phyloP scores from a whole-genome alignment of 73 alveolate genomes.

The Tetrahymena borealis region DNA sequence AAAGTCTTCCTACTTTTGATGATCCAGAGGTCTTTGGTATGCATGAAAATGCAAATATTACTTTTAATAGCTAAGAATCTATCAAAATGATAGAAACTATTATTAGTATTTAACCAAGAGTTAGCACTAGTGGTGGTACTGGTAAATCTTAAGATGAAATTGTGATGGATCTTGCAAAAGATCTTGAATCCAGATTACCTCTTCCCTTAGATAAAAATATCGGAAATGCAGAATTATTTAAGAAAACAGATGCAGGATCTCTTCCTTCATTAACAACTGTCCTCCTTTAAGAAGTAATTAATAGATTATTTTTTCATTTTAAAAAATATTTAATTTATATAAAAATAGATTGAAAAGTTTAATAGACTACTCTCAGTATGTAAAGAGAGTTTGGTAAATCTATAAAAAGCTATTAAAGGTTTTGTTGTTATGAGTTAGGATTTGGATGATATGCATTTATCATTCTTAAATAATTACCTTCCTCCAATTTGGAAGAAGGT shows the following conservation, averaged over 20 bases:
- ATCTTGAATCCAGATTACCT: constrained; percentile 62
- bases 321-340: neutral
- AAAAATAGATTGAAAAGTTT: constrained; percentile 56
- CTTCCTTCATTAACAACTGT: constrained; percentile 79
- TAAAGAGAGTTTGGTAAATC: constrained; percentile 55
- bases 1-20: constrained; percentile 80
- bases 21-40: constrained; percentile 98
- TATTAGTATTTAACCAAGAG: constrained; percentile 87
- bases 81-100: constrained; percentile 76
- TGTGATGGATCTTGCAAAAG: constrained; percentile 66
- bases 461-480: constrained; percentile 65
- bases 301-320: neutral
- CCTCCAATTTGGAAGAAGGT: constrained; percentile 80
- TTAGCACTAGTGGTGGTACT: constrained; percentile 64
- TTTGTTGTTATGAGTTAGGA: constrained; percentile 80
- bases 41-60: constrained; percentile 98
- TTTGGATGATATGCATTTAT: constrained; percentile 78
- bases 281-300: constrained; percentile 60
- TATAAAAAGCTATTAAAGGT: constrained; percentile 82
- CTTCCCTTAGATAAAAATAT: constrained; percentile 60
- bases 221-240: constrained; percentile 38
- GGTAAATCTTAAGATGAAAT: constrained; percentile 77
- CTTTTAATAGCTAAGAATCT: constrained; percentile 82
- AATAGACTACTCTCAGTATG: constrained; percentile 65
- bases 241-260: constrained; percentile 52